phyloP scores from a whole-genome alignment of 345 rosid species.

The Excoecaria agallocha region DNA sequence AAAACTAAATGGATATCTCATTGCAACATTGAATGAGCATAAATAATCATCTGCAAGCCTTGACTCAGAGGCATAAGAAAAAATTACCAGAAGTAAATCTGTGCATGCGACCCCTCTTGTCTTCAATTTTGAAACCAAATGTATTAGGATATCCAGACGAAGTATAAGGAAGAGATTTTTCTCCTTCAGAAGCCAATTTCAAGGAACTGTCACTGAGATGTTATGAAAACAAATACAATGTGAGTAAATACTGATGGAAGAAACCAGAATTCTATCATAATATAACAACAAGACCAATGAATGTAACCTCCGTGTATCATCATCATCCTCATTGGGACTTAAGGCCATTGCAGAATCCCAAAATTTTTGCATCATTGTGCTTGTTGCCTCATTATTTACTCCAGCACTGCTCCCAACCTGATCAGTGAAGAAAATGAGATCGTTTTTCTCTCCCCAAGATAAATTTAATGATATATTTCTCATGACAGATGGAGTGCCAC shows the following conservation, averaged over 20 bases:
- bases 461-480: not conserved
- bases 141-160: slow-evolving; percentile 36
- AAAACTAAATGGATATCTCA: slow-evolving; percentile 13
- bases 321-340: slow-evolving; percentile 77
- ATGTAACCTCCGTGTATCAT: slow-evolving; percentile 72
- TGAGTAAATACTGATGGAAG: slow-evolving; percentile 15
- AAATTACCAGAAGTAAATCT: slow-evolving; percentile 83
- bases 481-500: not conserved
- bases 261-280: slow-evolving; percentile 15
- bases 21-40: slow-evolving; percentile 2
- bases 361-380: slow-evolving; percentile 93
- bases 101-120: slow-evolving; percentile 79
- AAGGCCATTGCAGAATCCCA: slow-evolving; percentile 97
- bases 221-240: slow-evolving; percentile 10
- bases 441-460: not conserved
- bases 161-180: slow-evolving; percentile 52
- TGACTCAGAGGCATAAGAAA: not conserved
- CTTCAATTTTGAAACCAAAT: slow-evolving; percentile 85
- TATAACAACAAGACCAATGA: slow-evolving; percentile 11
- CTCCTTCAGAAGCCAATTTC: slow-evolving; percentile 74
- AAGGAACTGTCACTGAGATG: slow-evolving; percentile 75
- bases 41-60: not conserved
- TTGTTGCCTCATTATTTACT: slow-evolving; percentile 65
- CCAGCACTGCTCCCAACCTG: slow-evolving; percentile 80
- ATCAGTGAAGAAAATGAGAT: slow-evolving; percentile 11